These are phyloP conservation scores for Aspergillus ibericus DNA, from an alignment of 2,329 filamentous ascomycete genomes.

Conservation along the genomic window DNA sequence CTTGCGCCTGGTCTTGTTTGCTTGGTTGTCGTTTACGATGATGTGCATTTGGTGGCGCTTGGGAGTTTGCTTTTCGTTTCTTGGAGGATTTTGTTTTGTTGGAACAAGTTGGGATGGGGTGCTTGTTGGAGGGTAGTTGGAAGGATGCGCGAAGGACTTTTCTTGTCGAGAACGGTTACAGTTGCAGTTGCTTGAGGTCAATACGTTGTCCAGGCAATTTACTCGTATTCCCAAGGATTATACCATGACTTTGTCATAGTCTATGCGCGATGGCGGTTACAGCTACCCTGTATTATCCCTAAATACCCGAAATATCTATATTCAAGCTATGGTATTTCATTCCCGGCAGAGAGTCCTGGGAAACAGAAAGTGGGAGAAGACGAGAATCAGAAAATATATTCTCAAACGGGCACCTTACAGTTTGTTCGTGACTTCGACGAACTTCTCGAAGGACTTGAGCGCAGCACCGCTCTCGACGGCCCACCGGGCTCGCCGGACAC, in stretches of 20 bases:
- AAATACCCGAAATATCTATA: slow-evolving; percentile 9
- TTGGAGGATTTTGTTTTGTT: neutral
- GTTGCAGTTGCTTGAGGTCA: neutral
- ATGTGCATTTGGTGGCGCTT: slow-evolving; percentile 36
- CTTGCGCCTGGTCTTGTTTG: neutral
- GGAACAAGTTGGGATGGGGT: too few relatives aligned
- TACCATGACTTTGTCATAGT: neutral
- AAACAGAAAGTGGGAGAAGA: neutral
- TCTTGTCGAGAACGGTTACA: neutral
- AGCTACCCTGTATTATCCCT: neutral
- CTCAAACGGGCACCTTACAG: slow-evolving; percentile 24
- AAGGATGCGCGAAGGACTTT: neutral
- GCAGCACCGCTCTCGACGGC: slow-evolving; percentile 83
- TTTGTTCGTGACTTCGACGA: slow-evolving; percentile 77
- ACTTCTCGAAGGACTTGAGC: slow-evolving; percentile 77
- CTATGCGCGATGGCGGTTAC: neutral
- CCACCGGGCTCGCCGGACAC: slow-evolving; percentile 82
- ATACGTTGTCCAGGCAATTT: neutral
- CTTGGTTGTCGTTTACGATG: slow-evolving; percentile 16
- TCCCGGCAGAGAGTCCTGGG: neutral
- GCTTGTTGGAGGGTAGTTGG: neutral
- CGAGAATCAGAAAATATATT: neutral
- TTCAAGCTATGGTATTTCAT: neutral
- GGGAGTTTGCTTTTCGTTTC: slow-evolving; percentile 20
- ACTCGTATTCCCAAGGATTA: neutral